Conservation (phyloP, 768 basidiomycete genomes). For the Tulasnella sp. region DNA sequence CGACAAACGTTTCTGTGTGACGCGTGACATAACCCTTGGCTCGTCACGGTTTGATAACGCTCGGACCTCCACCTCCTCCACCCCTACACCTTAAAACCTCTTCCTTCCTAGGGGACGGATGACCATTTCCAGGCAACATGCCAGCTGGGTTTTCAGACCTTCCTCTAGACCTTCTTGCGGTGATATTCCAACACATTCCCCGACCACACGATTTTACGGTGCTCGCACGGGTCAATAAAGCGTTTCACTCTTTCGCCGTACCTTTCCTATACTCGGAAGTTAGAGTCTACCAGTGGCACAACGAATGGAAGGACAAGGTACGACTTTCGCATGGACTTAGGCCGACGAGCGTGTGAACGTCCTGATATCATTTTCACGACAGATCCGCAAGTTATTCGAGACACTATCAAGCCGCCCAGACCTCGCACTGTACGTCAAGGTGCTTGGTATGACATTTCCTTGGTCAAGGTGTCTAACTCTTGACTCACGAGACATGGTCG, state of each 20-base stretch:
- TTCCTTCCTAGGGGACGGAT: not conserved
- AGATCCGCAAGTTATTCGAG: conserved; percentile 60
- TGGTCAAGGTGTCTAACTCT: not conserved
- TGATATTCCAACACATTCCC: conserved; percentile 49
- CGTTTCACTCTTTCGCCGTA: conserved; percentile 51
- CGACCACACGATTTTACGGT: conserved; percentile 51
- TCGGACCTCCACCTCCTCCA: not conserved
- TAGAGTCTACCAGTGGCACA: conserved; percentile 68
- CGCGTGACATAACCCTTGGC: not conserved
- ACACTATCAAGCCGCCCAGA: conserved; percentile 54
- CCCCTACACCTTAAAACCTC: not conserved
- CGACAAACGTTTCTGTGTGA: conserved; percentile 6
- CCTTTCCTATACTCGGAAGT: conserved; percentile 55
- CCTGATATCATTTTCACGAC: not conserved
- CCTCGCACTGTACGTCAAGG: conserved; percentile 55
- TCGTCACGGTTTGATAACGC: not conserved
- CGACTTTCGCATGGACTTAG: conserved; percentile 10
- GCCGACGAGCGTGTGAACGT: not conserved
- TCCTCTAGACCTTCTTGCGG: conserved; percentile 61
- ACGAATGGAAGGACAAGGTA: conserved; percentile 58
- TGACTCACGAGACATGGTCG: not conserved
- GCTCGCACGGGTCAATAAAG: conserved; percentile 54
- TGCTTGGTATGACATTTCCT: conserved; percentile 47
- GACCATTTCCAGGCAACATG: not conserved
- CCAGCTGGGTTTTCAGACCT: conserved; percentile 35